Conservation (phyloP, 2,329 filamentous ascomycete genomes). For the Didymella segeticola region DNA sequence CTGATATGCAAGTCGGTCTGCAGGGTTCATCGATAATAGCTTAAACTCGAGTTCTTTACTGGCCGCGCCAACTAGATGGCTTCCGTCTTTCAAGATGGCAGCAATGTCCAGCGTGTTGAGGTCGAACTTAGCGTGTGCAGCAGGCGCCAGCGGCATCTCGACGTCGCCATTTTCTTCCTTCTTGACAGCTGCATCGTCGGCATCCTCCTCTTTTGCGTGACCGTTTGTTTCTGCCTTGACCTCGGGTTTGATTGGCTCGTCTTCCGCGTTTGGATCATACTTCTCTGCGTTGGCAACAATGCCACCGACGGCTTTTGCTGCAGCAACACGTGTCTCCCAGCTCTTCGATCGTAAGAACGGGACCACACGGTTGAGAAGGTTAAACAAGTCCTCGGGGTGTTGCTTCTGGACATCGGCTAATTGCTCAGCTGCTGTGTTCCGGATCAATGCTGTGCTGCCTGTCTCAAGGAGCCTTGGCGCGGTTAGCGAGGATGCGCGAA, state of each 20-base stretch:
- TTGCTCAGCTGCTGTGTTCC: slow-evolving; percentile 96
- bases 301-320: slow-evolving; percentile 91
- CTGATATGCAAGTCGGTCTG: slow-evolving; percentile 80
- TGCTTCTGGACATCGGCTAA: slow-evolving; percentile 97
- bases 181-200: slow-evolving; percentile 49
- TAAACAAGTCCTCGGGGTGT: slow-evolving; percentile 96
- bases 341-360: slow-evolving; percentile 93
- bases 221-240: slow-evolving; percentile 49
- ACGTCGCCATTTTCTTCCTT: slow-evolving; percentile 61
- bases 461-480: slow-evolving; percentile 85
- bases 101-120: slow-evolving; percentile 79
- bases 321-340: slow-evolving; percentile 94
- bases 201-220: slow-evolving; percentile 65
- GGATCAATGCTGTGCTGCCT: slow-evolving; percentile 92
- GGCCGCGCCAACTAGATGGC: slow-evolving; percentile 80
- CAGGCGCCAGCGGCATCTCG: slow-evolving; percentile 54
- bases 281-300: slow-evolving; percentile 87
- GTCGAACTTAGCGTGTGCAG: slow-evolving; percentile 62
- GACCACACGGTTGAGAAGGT: slow-evolving; percentile 90
- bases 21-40: slow-evolving; percentile 80
- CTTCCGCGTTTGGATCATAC: slow-evolving; percentile 86
- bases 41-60: slow-evolving; percentile 85
- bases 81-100: slow-evolving; percentile 81
- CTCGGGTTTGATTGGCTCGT: slow-evolving; percentile 67
- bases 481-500: slow-evolving; percentile 29